A percentile compares a stretch with the other conserved stretches of the same genome.
These are phyloP conservation scores for Aegilops longissima DNA, from an alignment of 176 grass and related monocot species.

Conservation along the genomic window DNA sequence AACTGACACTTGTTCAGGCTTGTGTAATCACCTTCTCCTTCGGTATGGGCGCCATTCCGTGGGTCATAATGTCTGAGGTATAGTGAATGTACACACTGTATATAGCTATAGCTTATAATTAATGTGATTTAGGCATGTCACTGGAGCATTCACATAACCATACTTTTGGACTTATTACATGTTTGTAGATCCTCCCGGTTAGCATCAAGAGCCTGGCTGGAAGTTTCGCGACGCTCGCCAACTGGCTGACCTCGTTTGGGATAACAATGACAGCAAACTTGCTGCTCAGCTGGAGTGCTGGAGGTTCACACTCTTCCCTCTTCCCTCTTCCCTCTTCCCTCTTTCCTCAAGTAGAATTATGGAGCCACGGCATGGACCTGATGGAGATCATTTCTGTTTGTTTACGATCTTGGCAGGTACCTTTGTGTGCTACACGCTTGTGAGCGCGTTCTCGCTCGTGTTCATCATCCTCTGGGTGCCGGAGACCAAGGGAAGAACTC, in stretches of 20 bases:
- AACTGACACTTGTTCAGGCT: constrained; percentile 46
- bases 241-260: constrained; percentile 82
- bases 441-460: no score
- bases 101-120: not conserved
- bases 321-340: not conserved
- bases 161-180: not conserved
- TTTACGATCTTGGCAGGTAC: no score
- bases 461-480: no score
- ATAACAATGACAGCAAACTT: constrained; percentile 97
- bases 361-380: no score
- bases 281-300: constrained; percentile 76
- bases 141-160: not conserved
- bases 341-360: no score
- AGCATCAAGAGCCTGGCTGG: constrained; percentile 90
- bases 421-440: no score
- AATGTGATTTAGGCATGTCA: constrained; percentile 20
- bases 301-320: constrained; percentile 44
- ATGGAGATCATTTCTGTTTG: no score
- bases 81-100: not conserved
- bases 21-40: constrained; percentile 83
- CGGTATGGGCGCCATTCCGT: constrained; percentile 93
- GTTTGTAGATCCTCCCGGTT: constrained; percentile 59
- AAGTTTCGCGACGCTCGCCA: constrained; percentile 82
- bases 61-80: constrained; percentile 99
- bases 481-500: no score